Evolutionary conservation across 139 green algal genomes (phyloP).

Genomic region (Pseudopediastrum boryanum): DNA sequence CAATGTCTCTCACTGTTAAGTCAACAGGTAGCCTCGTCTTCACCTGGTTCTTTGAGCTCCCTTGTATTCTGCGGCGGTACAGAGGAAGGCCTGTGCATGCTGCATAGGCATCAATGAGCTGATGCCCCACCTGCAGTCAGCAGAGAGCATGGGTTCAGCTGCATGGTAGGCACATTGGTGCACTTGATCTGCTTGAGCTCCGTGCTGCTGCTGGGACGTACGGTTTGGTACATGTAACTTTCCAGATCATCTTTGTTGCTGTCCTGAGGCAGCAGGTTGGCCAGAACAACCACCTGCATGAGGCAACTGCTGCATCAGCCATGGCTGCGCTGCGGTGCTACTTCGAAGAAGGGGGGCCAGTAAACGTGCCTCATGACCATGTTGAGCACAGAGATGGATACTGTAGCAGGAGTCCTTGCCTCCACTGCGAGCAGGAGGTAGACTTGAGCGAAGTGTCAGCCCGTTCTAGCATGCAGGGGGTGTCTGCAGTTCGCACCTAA

Average conservation of each 20-base stretch:
- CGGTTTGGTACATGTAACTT: conserved; percentile 96
- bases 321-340: not conserved
- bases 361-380: conserved; percentile 31
- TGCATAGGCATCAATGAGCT: conserved; percentile 82
- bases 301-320: not conserved
- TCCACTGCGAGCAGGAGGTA: conserved; percentile 25
- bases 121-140: conserved; percentile 77
- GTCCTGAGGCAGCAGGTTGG: conserved; percentile 74
- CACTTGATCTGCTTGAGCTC: not conserved
- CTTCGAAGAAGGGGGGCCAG: not conserved
- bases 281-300: conserved; percentile 53
- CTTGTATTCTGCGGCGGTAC: conserved; percentile 75
- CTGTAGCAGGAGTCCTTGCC: conserved; percentile 55
- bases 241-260: conserved; percentile 85
- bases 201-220: not conserved
- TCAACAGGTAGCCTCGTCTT: too few relatives aligned
- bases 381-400: conserved; percentile 36
- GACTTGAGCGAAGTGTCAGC: not conserved
- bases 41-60: conserved; percentile 59
- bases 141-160: not conserved
- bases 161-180: not conserved
- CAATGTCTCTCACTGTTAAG: too few relatives aligned
- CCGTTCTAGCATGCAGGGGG: not conserved
- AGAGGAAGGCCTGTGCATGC: conserved; percentile 87
- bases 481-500: conserved; percentile 16